Evolutionary conservation across 345 rosid species (phyloP).

Genomic region (Adansonia digitata): DNA sequence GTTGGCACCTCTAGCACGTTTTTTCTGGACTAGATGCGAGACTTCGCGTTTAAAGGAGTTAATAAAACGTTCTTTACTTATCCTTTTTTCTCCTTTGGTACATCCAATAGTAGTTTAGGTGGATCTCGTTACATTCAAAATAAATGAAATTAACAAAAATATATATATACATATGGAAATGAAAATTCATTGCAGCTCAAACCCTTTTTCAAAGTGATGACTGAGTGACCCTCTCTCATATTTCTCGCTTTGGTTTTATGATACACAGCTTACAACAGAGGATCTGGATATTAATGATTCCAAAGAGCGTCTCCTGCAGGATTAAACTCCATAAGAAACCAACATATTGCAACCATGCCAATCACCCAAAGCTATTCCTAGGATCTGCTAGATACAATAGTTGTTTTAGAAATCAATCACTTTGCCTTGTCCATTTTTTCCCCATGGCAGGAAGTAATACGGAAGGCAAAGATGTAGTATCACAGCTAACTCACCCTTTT

Average conservation of each 20-base stretch:
- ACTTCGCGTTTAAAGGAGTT: too few relatives aligned
- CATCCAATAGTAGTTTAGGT: too few relatives aligned
- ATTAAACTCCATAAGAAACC: neutral
- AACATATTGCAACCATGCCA: neutral
- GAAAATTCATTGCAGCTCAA: neutral
- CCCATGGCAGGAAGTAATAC: too few relatives aligned
- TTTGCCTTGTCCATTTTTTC: neutral
- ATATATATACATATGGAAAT: neutral
- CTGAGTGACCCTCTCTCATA: neutral
- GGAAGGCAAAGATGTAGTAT: neutral
- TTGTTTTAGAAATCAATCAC: neutral
- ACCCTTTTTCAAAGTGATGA: neutral
- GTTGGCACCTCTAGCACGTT: neutral
- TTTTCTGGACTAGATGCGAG: too few relatives aligned
- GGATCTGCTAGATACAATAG: neutral
- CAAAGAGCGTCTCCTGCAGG: neutral
- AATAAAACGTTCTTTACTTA: too few relatives aligned
- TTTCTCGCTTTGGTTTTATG: neutral
- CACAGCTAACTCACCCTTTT: neutral
- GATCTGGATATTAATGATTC: neutral
- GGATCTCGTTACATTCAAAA: too few relatives aligned
- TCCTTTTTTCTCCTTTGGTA: too few relatives aligned
- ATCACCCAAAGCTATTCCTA: neutral
- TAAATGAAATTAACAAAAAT: too few relatives aligned
- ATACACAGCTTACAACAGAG: neutral